Conservation (phyloP, 768 basidiomycete genomes). For the Suillus placidus region DNA sequence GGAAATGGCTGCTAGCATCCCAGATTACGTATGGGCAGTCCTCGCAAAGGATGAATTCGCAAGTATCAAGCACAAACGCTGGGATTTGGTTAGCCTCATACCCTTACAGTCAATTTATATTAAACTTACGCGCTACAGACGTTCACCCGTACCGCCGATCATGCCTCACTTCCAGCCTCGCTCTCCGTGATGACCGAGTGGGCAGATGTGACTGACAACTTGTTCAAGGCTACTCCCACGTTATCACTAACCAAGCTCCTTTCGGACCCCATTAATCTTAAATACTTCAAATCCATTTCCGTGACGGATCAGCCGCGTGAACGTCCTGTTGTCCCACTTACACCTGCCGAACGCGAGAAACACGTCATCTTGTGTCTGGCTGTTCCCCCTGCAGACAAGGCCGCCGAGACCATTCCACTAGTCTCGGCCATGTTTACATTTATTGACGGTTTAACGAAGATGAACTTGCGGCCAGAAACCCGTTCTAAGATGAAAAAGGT, state of each 20-base stretch:
- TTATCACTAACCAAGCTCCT: constrained; percentile 59
- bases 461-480: constrained; percentile 79
- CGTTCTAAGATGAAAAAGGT: constrained; percentile 72
- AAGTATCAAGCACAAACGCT: constrained; percentile 68
- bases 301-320: constrained; percentile 86
- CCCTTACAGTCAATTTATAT: constrained; percentile 7
- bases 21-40: constrained; percentile 83
- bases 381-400: constrained; percentile 52
- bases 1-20: constrained; percentile 38
- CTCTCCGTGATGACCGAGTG: constrained; percentile 86
- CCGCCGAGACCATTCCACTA: constrained; percentile 56
- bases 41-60: constrained; percentile 80
- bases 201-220: constrained; percentile 79
- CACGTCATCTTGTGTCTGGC: constrained; percentile 73
- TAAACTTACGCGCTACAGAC: constrained; percentile 49
- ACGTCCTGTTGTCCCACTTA: constrained; percentile 58
- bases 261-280: constrained; percentile 61
- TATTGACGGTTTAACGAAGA: constrained; percentile 64
- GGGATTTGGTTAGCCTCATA: constrained; percentile 77
- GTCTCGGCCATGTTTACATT: constrained; percentile 73
- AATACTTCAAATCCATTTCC: constrained; percentile 85
- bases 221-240: constrained; percentile 60
- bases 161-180: constrained; percentile 56
- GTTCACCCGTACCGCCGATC: constrained; percentile 79
- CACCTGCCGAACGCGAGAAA: constrained; percentile 59